A percentile compares a stretch with the other conserved stretches of the same genome.
Evolutionary conservation across 2,329 filamentous ascomycete genomes (phyloP).

Genomic region (Alternaria triticina): DNA sequence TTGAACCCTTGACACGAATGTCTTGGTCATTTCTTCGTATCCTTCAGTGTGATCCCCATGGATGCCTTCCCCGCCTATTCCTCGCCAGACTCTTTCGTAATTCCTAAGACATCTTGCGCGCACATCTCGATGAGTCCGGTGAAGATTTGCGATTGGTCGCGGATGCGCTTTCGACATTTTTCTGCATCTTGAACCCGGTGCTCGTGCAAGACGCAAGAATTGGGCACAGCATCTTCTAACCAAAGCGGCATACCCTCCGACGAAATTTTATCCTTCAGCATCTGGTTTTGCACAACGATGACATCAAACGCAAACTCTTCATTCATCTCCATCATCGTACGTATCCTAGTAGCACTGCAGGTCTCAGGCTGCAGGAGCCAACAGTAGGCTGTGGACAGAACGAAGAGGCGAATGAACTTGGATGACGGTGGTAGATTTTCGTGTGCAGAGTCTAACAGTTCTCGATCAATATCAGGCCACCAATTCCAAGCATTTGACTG

Average conservation of each 20-base stretch:
- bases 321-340: neutral
- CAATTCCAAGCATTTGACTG: neutral
- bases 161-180: constrained; percentile 9
- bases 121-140: neutral
- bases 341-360: neutral
- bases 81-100: neutral
- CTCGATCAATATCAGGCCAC: neutral
- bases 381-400: neutral
- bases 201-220: constrained; percentile 4
- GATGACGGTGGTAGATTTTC: neutral
- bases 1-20: neutral
- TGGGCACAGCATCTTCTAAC: neutral
- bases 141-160: constrained; percentile 2
- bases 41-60: neutral
- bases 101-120: neutral
- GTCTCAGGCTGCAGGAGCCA: accelerated
- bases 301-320: neutral
- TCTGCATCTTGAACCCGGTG: neutral
- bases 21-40: neutral
- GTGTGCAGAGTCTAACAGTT: neutral
- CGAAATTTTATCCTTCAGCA: accelerated
- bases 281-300: neutral
- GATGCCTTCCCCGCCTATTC: neutral
- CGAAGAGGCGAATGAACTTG: neutral
- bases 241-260: no score